Evolutionary conservation across 495 filamentous ascomycete species (phyloP), one percentile per base, ranked within the genome.

Genomic region (Aspergillus diversus): DNA sequence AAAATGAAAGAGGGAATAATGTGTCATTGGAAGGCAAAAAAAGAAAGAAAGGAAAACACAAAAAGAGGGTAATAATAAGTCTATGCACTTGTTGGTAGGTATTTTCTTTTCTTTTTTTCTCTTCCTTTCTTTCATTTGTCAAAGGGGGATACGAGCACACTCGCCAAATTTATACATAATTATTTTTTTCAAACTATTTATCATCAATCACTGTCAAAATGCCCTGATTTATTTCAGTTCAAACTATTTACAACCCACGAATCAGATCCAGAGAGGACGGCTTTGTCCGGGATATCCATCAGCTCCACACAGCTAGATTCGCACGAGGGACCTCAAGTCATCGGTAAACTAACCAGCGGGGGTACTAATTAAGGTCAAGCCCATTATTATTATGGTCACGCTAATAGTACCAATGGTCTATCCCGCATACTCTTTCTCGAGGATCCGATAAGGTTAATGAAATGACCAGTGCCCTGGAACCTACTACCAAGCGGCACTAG

Each of bases 361-460:
- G 47, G 7, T 50, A 6, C 21, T 50, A 50, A 21, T 50, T 50
- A 17, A 17, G 47, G n/a, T 49, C 46, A 59, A 27, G 21, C 21
- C 21, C 21, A 27, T 27, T 59, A 49, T 48, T 59, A 32, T n/a
- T 27, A 34, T 54, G 31, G 8, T n/a, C 33, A 54, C 12, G 33
- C 31, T 43, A 27, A 27, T 27, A 37, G 46, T 39, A 39, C 4
- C 51, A 46, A 54, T 39, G 15, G 52, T 27, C 21, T 48, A 57
- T 55, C 43, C 39, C 48, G 52, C 50, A 42, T 31, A 55, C n/a
- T 32, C n/a, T 32, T 7, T 33, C 51, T 33, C 16, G 53, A 48
- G 53, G 53, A 52, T 57, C 65, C 66, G 66, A 68, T 68, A 68
- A 68, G 66, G 66, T 68, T 64, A 58, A 46, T 61, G 59, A 63